A percentile compares a stretch with the other conserved stretches of the same genome.
phyloP scores from a whole-genome alignment of 129 eudicot species.

The Heracleum sosnowskyi region DNA sequence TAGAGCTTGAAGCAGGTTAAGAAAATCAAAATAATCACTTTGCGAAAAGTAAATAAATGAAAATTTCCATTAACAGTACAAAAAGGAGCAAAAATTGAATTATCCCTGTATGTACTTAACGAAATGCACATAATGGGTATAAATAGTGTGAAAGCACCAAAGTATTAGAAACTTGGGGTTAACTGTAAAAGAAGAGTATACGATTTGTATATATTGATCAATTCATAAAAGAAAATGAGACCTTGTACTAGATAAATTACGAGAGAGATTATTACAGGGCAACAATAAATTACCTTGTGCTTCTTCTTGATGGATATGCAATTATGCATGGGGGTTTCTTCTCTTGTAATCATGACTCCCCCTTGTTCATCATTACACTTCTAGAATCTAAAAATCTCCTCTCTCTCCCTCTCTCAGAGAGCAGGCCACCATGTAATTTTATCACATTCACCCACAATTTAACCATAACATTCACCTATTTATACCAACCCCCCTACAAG shows the following conservation, averaged over 20 bases:
- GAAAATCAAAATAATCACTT: background rate
- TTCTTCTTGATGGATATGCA: slow-evolving; percentile 17
- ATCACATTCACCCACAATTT: slow-evolving; percentile 10
- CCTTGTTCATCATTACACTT: slow-evolving; percentile 43
- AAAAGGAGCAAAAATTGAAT: background rate
- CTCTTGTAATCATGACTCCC: slow-evolving; percentile 34
- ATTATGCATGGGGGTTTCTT: slow-evolving; percentile 27
- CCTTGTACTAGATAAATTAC: background rate
- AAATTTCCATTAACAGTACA: background rate
- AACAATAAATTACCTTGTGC: slow-evolving; percentile 25
- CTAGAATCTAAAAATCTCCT: slow-evolving; percentile 24
- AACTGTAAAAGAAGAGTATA: background rate
- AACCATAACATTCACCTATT: slow-evolving; percentile 1
- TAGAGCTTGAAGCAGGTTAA: background rate
- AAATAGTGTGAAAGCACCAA: background rate
- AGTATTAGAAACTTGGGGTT: background rate
- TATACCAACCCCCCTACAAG: background rate
- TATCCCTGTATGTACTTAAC: too few relatives aligned
- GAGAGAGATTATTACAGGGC: background rate
- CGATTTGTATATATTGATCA: background rate
- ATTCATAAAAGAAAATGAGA: background rate
- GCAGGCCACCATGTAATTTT: slow-evolving; percentile 13
- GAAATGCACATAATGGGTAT: background rate
- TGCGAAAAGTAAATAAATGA: background rate
- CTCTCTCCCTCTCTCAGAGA: slow-evolving; percentile 19